A percentile compares a stretch with the other conserved stretches of the same genome.
Evolutionary conservation across 148 eudicot species (phyloP).

Genomic region (Agrostemma githago): DNA sequence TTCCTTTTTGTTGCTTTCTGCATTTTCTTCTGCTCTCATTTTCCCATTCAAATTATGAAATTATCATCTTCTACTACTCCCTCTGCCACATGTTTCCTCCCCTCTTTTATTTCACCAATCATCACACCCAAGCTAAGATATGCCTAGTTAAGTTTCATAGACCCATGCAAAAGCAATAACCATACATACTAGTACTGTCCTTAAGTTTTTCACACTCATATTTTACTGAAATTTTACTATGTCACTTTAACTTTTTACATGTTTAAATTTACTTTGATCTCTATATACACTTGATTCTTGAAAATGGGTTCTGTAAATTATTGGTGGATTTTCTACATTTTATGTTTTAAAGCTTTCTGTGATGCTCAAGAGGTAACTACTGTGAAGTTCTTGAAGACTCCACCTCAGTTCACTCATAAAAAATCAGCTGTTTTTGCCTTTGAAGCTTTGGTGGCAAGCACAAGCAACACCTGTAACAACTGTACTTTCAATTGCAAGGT

Average conservation of each 20-base stretch:
- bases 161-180: constrained; percentile 22
- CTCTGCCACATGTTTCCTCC: constrained; percentile 22
- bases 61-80: constrained; percentile 27
- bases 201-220: constrained; percentile 12
- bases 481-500: constrained; percentile 81
- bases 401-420: constrained; percentile 44
- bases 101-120: constrained; percentile 25
- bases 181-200: not conserved
- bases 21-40: not conserved
- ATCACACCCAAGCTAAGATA: constrained; percentile 25
- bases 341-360: constrained; percentile 36
- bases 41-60: constrained; percentile 23
- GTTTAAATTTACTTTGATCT: constrained; percentile 11
- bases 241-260: constrained; percentile 3
- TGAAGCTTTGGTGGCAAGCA: constrained; percentile 43
- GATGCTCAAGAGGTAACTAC: constrained; percentile 40
- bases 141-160: constrained; percentile 13
- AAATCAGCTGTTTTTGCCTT: constrained; percentile 61
- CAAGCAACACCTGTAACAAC: constrained; percentile 34
- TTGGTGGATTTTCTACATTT: constrained; percentile 44
- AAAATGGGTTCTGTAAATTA: constrained; percentile 46
- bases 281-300: constrained; percentile 9
- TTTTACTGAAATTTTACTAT: constrained; percentile 2
- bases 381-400: constrained; percentile 58
- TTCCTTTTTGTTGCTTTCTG: constrained; percentile 1